Conservation (phyloP, 345 rosid species). For the Salix dunnii region DNA sequence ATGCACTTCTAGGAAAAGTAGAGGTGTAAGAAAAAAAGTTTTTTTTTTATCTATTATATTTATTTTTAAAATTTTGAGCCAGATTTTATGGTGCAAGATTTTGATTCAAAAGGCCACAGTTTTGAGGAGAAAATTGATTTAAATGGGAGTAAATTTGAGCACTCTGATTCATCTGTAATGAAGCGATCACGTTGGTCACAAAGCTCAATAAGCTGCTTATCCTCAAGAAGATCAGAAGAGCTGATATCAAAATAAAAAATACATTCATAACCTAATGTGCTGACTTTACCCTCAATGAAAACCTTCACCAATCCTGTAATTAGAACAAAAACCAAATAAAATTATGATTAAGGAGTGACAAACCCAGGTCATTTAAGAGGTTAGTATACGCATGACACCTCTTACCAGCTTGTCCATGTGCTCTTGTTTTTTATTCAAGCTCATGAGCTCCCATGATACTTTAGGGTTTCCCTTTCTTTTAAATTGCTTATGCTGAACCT, state of each 20-base stretch:
- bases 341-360: background rate
- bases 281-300: background rate
- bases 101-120: background rate
- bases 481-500: background rate
- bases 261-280: background rate
- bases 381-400: slow-evolving; percentile 3
- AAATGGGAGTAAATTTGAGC: no score
- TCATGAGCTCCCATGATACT: background rate
- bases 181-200: background rate
- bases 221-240: background rate
- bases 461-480: background rate
- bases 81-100: background rate
- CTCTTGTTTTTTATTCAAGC: slow-evolving; percentile 1
- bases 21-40: background rate
- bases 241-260: background rate
- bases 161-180: background rate
- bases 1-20: background rate
- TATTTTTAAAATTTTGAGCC: no score
- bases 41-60: background rate
- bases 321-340: background rate
- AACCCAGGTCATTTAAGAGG: background rate
- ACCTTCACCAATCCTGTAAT: background rate
- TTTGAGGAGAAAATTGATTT: no score
- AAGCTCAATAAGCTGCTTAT: background rate
- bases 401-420: slow-evolving; percentile 7